Conservation (phyloP, 192 early-diverging fungal genomes). For the Phlyctochytrium bullatum region DNA sequence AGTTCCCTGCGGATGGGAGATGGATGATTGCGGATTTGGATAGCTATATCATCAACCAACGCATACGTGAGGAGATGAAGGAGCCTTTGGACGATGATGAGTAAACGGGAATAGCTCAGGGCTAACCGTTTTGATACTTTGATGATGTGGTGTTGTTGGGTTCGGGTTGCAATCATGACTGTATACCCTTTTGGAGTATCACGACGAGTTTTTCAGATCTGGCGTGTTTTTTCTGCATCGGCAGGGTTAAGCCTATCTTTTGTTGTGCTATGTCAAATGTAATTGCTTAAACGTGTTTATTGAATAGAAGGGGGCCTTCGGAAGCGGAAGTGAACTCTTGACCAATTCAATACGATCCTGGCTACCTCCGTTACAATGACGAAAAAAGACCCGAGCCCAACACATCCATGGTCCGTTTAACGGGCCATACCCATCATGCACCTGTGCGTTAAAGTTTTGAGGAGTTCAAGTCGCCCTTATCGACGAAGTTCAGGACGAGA, state of each 20-base stretch:
- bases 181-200: too few species aligned
- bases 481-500: constrained; percentile 63
- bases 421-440: too few species aligned
- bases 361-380: too few species aligned
- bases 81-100: background rate
- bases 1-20: background rate
- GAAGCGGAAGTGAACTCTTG: too few species aligned
- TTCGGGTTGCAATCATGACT: too few species aligned
- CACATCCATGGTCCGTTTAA: too few species aligned
- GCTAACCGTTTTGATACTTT: too few species aligned
- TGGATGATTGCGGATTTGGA: background rate
- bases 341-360: too few species aligned
- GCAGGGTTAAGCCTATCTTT: background rate
- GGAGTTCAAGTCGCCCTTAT: constrained; percentile 38
- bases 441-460: background rate
- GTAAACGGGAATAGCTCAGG: too few species aligned
- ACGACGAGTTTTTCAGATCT: background rate
- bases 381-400: too few species aligned
- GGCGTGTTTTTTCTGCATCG: background rate
- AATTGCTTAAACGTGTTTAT: background rate
- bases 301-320: too few species aligned
- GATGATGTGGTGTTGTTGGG: too few species aligned
- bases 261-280: background rate
- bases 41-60: background rate
- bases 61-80: background rate